Evolutionary conservation across 2,329 filamentous ascomycete genomes (phyloP).

Genomic region (Metarhizium anisopliae): DNA sequence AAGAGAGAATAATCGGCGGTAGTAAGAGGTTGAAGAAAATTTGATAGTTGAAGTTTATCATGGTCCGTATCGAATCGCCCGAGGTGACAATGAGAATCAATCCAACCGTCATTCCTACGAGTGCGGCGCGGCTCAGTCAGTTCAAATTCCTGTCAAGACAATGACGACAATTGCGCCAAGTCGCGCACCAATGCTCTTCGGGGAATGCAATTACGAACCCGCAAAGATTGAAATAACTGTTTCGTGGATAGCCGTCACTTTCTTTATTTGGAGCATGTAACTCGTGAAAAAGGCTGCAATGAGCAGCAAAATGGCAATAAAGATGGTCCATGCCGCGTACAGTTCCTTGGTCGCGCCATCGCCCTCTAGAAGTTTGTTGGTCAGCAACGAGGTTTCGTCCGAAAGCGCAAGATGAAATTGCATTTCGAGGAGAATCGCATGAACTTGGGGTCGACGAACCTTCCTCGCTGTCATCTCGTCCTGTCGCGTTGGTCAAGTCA

Average conservation of each 20-base stretch:
- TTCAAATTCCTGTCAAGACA: not conserved
- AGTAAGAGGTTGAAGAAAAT: constrained; percentile 99
- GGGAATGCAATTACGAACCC: constrained; percentile 38
- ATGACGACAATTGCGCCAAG: not conserved
- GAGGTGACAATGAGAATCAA: constrained; percentile 76
- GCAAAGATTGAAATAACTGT: constrained; percentile 98
- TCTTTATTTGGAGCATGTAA: constrained; percentile 93
- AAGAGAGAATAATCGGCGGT: constrained; percentile 95
- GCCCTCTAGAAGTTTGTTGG: constrained; percentile 38
- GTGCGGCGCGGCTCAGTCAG: not conserved
- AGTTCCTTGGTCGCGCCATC: constrained; percentile 90
- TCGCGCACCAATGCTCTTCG: not conserved
- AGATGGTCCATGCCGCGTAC: constrained; percentile 91
- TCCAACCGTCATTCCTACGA: constrained; percentile 84
- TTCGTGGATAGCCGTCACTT: constrained; percentile 95
- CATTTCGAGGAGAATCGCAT: not conserved
- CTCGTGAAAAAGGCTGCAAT: constrained; percentile 93
- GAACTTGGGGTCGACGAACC: constrained; percentile 14
- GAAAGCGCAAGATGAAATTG: constrained; percentile 4
- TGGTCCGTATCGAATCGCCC: constrained; percentile 75
- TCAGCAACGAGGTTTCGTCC: constrained; percentile 1
- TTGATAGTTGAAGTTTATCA: constrained; percentile 95
- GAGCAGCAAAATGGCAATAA: constrained; percentile 90
- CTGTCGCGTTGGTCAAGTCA: constrained; percentile 2
- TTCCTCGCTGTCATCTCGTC: constrained; percentile 22